Conservation (phyloP, 306 rosid species). For the Sphenostylis stenocarpa region DNA sequence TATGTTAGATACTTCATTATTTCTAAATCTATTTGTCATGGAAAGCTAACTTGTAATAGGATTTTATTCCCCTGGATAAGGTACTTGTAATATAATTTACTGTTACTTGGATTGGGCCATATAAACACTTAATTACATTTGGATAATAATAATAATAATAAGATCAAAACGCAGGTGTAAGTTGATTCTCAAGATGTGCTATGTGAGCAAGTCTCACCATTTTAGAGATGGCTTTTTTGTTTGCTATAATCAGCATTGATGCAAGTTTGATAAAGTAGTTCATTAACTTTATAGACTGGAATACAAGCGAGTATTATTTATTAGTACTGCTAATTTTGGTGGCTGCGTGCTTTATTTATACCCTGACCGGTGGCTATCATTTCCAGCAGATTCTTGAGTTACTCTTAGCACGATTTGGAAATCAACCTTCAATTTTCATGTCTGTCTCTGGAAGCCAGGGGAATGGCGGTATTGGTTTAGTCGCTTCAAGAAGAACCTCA, state of each 20-base stretch:
- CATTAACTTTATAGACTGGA: not conserved
- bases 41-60: not conserved
- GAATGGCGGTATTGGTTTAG: slow-evolving; percentile 61
- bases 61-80: not conserved
- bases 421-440: slow-evolving; percentile 57
- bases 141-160: not conserved
- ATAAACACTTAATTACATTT: not conserved
- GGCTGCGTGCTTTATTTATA: slow-evolving; percentile 23
- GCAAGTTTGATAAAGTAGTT: not conserved
- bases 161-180: not conserved
- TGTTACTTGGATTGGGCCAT: not conserved
- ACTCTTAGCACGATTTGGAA: slow-evolving; percentile 30
- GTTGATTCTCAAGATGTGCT: slow-evolving; percentile 16
- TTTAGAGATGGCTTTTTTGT: slow-evolving; percentile 4
- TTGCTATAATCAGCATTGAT: not conserved
- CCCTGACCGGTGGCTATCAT: slow-evolving; percentile 1
- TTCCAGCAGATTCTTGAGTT: slow-evolving; percentile 21
- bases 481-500: slow-evolving; percentile 62
- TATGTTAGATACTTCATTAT: not conserved
- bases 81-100: not conserved
- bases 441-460: slow-evolving; percentile 72
- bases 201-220: not conserved
- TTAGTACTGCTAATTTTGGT: slow-evolving; percentile 18
- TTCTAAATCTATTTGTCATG: not conserved
- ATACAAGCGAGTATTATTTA: slow-evolving; percentile 11